Base-by-base conservation (phyloP, 1,284 basidiomycete genomes). In the Moesziomyces globuligerus region DNA sequence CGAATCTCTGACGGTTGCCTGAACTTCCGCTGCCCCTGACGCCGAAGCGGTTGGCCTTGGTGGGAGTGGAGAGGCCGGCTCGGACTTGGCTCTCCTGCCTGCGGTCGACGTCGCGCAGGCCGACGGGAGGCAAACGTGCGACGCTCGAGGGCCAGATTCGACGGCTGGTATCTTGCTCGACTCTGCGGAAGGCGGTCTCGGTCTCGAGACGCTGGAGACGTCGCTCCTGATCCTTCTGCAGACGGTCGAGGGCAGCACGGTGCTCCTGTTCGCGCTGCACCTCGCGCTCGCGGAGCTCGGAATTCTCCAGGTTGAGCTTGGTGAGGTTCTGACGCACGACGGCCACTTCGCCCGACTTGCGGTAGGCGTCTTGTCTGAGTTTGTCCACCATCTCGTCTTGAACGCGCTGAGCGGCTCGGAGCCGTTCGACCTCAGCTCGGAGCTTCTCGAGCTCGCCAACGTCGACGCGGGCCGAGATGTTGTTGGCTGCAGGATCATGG, bases 121-220 rank as follows among this genome's bases (percentile, higher is more conserved):
- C 55, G 11, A 58, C 40, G 5, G 72, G 64, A 10, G 67, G 59
- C 3, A 72, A 53, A 1, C 75, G 62, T 6, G 62, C 59, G 25
- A 74, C 55, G 29, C 68, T 69, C 7, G 75, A 73, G 2, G 75
- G 73, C 75, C 75, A 77, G 34, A 67, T 65, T 11, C 68, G 66
- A 9, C 73, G 66, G 34, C 58, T 71, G 6, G 75, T 73, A 36
- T 77, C 75, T 52, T 77, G 75, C 36, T 77, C 75, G 36, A 77
- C 74, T 26, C 75, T 61, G 24, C 75, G 56, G 26, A 77, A 77
- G 21, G 75, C 67, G 8, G 71, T 65, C 21, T 64, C 65, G 18
- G 75, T 75, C 41, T 77, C 75, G 9, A 77, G 64, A 15, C 65
- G 57, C 24, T 75, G 70, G 8, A 77, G 54, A 23, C 57, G 64